Base-by-base conservation (phyloP, 2,329 filamentous ascomycete species). In the Fusarium miscanthi region DNA sequence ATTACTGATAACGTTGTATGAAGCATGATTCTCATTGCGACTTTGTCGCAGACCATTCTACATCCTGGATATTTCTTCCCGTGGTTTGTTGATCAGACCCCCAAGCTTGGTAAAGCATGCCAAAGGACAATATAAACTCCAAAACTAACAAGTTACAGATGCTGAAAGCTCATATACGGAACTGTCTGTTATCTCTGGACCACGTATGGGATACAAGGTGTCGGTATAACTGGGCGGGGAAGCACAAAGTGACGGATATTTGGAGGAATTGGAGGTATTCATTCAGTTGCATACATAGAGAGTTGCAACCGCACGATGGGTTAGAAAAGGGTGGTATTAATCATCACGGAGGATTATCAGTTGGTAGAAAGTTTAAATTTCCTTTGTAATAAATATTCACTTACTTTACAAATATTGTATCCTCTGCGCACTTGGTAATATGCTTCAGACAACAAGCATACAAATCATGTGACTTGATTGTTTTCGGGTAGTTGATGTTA, bases 51-150 rank as follows among this genome's bases (percentile, higher is more conserved):
- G n/a, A 67, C 64, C 1, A 23, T 67, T 6, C 37, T 67, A 4
- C 63, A 67, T 3, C 64, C 63, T 1, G 64, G 64, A 0, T 17
- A 31, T 1, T 42, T 67, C n/a, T 67, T 67, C 12, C 54, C 41
- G 2, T 35, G 41, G 8, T 62, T 67, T 19, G 17, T 6, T 1
- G 17, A 42, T 3, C 37, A 13, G 6, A 61, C 25, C 12, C 31
- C 41, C 0, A 37, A 48, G 9, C 46, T 46, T 7, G 37, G 63
- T 60, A 40, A 31, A 35, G 14, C 0, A 8, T 6, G 1, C 4
- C 14, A 11, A 17, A 8, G 2, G 1, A 5, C 1, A 16, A 8
- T 1, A 1, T 1, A 3, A 5, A 2, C 1, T 12, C 2, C 8
- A 3, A n/a, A 3, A 23, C 51, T 61, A n/a, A 61, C 12, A 14